A percentile compares a stretch with the other conserved stretches of the same genome.
Conservation (phyloP, 257 asterid genomes). For the Nicotiana sylvestris region DNA sequence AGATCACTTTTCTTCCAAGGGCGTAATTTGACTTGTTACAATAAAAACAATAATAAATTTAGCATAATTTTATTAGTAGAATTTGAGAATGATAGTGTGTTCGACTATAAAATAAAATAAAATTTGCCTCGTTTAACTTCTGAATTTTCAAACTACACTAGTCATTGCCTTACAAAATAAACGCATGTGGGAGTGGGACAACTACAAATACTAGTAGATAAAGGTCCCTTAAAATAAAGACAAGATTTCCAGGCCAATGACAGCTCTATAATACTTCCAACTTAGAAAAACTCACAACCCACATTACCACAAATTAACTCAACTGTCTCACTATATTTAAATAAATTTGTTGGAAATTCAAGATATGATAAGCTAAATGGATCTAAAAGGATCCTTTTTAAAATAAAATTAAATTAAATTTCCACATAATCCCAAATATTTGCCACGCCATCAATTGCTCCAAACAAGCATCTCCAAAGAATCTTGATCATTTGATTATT, state of each 20-base stretch:
- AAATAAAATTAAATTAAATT: background rate
- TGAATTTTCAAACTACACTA: background rate
- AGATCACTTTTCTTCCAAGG: background rate
- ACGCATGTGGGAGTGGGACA: background rate
- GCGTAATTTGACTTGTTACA: too few species aligned
- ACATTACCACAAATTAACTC: background rate
- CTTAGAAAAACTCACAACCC: constrained; percentile 10
- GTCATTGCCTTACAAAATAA: background rate
- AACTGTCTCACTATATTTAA: too few species aligned
- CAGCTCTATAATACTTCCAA: background rate
- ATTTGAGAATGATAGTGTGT: rapidly evolving
- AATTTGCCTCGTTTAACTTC: background rate
- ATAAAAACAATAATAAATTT: too few species aligned
- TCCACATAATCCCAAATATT: constrained; percentile 16
- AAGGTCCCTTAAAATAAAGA: background rate
- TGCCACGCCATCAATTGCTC: constrained; percentile 25
- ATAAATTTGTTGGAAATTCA: too few species aligned
- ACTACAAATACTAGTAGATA: background rate
- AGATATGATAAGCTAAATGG: too few species aligned
- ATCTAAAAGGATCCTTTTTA: background rate
- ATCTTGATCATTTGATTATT: background rate
- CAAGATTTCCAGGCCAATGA: constrained; percentile 30
- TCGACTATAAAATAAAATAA: too few species aligned
- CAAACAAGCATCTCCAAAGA: background rate
- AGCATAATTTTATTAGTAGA: too few species aligned